These are phyloP conservation scores for Stellera chamaejasme DNA, from an alignment of 345 rosid genomes.

Conservation along the genomic window DNA sequence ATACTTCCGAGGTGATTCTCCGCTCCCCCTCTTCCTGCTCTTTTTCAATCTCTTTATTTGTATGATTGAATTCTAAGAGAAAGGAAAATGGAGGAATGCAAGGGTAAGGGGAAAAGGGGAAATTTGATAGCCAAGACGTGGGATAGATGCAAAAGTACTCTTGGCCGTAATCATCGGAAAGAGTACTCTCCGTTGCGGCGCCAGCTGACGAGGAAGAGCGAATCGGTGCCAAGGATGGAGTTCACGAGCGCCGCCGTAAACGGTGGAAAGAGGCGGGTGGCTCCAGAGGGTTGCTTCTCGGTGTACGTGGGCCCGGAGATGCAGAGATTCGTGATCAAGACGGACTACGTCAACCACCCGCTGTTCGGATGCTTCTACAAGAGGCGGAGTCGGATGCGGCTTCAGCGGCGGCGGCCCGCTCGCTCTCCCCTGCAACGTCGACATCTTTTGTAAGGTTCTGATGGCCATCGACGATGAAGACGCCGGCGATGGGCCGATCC, in stretches of 20 bases:
- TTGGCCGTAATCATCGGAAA: conserved; percentile 16
- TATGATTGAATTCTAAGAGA: not conserved
- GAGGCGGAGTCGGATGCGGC: conserved; percentile 71
- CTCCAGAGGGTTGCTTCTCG: conserved; percentile 55
- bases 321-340: conserved; percentile 48
- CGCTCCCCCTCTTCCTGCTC: not conserved
- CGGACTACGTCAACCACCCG: conserved; percentile 54
- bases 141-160: conserved; percentile 43
- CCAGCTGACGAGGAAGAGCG: conserved; percentile 21
- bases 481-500: conserved; percentile 3
- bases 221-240: conserved; percentile 19
- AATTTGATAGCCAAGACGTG: conserved; percentile 40
- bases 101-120: conserved; percentile 18
- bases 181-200: not conserved
- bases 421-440: conserved; percentile 57
- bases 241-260: not conserved
- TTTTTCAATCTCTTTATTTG: not conserved
- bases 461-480: too few relatives aligned
- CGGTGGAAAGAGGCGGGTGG: conserved; percentile 17
- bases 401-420: conserved; percentile 48
- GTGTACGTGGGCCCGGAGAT: conserved; percentile 56
- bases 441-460: conserved; percentile 35
- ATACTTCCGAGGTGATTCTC: conserved; percentile 9
- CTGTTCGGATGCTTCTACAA: conserved; percentile 46
- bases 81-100: conserved; percentile 15